Evolutionary conservation across 2,329 filamentous ascomycete genomes (phyloP).

Genomic region (Ceratocystiopsis minuta): DNA sequence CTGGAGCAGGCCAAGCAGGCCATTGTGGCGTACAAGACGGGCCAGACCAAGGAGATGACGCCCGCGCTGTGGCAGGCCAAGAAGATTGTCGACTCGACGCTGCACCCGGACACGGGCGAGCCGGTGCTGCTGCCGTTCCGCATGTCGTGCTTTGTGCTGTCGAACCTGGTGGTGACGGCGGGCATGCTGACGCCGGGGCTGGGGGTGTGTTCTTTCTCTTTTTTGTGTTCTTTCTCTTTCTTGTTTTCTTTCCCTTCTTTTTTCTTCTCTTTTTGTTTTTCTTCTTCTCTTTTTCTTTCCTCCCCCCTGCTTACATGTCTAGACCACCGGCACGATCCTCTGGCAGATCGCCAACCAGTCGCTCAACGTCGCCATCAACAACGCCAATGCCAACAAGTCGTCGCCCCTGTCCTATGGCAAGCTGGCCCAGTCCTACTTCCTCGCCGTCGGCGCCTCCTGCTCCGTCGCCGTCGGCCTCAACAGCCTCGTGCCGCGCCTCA

Average conservation of each 20-base stretch:
- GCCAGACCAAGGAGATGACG: conserved; percentile 62
- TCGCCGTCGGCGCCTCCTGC: conserved; percentile 86
- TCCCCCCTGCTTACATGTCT: no score
- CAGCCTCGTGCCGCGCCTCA: conserved; percentile 69
- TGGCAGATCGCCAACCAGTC: conserved; percentile 98
- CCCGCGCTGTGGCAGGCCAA: conserved; percentile 88
- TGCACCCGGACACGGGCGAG: conserved; percentile 89
- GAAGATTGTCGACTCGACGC: conserved; percentile 89
- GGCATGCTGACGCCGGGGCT: conserved; percentile 93
- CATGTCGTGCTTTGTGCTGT: conserved; percentile 90
- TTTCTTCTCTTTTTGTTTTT: no score
- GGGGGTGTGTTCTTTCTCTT: no score
- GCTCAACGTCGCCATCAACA: conserved; percentile 95
- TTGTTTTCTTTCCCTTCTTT: no score
- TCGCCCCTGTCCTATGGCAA: conserved; percentile 67
- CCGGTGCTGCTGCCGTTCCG: conserved; percentile 88
- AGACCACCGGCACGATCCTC: conserved; percentile 67
- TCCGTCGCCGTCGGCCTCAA: conserved; percentile 87
- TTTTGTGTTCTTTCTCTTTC: no score
- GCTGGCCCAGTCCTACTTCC: conserved; percentile 74
- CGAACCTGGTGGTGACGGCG: conserved; percentile 84
- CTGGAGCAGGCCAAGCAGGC: conserved; percentile 75
- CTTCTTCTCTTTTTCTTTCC: no score
- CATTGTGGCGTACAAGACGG: conserved; percentile 72
- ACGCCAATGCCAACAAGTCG: conserved; percentile 94